Base-by-base conservation (phyloP, 2,329 filamentous ascomycete species). In the Neonectria hederae region DNA sequence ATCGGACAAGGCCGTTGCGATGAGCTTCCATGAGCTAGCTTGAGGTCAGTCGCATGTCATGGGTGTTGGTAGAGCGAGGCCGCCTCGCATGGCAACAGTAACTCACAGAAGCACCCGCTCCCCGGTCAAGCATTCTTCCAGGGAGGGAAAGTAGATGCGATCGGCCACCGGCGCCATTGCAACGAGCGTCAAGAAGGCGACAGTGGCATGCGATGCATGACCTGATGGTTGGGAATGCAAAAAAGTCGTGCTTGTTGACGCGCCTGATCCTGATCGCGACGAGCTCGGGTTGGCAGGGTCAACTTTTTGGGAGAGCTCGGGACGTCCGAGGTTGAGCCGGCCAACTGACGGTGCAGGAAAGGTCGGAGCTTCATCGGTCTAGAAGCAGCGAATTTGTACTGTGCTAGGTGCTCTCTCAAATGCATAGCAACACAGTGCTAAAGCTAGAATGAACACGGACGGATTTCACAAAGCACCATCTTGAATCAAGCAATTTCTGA, bases 101-200 rank as follows among this genome's bases (percentile, higher is more conserved):
- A 84, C 90, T 78, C 86, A 97, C 92, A 97, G 86, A 75, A 97
- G 84, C 76, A 91, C 86, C 75, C 87, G 87, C 78, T 95, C 90
- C 81, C 93, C 92, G 74, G 88, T 90, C 75, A 98, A 86, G 82
- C 93, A 97, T 77, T 92, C 89, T 80, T 93, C 91, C 80, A 97
- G 85, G 76, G 93, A 89, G 76, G 94, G 93, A 75, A 97, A 92
- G 82, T 94, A 96, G 78, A 87, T 84, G 76, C 84, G 83, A 81
- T 91, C 90, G 75, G 87, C 86, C 76, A 87, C 82, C 80, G 89
- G 86, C 83, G 89, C 90, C 91, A 93, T 94, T 83, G 81, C 83
- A 83, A 78, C 82, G 78, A 81, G 80, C 80, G 81, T 85, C 81
- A 83, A 81, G 80, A 79, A 63, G 73, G 77, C 71, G 75, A 74